Evolutionary conservation across 164 flowering plant species (phyloP).

Genomic region (Magnolia changhungtana): DNA sequence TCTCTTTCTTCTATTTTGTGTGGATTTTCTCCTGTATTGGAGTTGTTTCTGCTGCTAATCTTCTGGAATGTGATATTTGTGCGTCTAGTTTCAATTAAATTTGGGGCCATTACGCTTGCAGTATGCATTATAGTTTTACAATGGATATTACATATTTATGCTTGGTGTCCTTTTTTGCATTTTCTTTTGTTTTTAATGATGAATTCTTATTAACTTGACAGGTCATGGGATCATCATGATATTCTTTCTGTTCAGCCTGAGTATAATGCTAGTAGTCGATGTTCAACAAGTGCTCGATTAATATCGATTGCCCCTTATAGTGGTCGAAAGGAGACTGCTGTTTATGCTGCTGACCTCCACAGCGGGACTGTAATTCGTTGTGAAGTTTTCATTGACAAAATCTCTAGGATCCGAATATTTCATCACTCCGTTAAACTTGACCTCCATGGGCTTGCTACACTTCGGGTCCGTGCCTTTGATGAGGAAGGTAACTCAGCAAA

Average conservation of each 20-base stretch:
- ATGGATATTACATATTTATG: not conserved
- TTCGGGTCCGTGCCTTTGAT: constrained; percentile 86
- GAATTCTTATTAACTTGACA: constrained; percentile 23
- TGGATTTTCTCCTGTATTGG: not conserved
- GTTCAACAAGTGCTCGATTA: constrained; percentile 85
- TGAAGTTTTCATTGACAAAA: constrained; percentile 78
- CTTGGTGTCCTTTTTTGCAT: not conserved
- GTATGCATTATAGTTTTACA: not conserved
- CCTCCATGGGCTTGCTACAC: constrained; percentile 86
- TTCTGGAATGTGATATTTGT: not conserved
- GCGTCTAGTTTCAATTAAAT: not conserved
- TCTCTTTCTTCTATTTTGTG: not conserved
- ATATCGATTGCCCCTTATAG: constrained; percentile 76
- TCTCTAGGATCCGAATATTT: constrained; percentile 82
- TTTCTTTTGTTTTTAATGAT: not conserved
- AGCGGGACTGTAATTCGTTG: constrained; percentile 79
- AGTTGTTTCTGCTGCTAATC: not conserved
- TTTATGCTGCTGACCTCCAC: constrained; percentile 72
- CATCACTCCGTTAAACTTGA: constrained; percentile 92
- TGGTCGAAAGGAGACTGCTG: constrained; percentile 91
- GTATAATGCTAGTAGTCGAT: constrained; percentile 59
- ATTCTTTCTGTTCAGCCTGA: constrained; percentile 75
- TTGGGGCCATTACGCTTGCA: not conserved
- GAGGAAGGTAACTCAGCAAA: constrained; percentile 53
- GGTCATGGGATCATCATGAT: constrained; percentile 99